A percentile compares a stretch with the other conserved stretches of the same genome.
Conservation (phyloP, 768 basidiomycete genomes). For the Cyathus striatus region DNA sequence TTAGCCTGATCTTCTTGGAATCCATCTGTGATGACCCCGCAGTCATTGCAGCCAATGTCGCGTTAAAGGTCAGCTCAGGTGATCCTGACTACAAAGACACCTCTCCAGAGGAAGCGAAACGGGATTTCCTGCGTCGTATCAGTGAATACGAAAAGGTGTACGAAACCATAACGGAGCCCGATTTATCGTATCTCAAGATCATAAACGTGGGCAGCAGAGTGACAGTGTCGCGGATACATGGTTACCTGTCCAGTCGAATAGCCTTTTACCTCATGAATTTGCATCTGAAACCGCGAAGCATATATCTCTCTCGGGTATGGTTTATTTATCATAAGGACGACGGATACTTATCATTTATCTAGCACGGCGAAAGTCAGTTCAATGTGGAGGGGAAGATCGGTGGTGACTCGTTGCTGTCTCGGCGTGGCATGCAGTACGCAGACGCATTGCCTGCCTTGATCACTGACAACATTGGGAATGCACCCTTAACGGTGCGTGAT, state of each 20-base stretch:
- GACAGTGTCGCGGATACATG: constrained; percentile 80
- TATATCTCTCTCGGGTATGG: constrained; percentile 88
- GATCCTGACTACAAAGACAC: constrained; percentile 97
- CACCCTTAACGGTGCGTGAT: constrained; percentile 68
- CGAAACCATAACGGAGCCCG: constrained; percentile 88
- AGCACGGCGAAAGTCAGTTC: constrained; percentile 98
- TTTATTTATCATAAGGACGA: neutral
- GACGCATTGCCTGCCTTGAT: constrained; percentile 82
- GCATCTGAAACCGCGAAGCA: constrained; percentile 93
- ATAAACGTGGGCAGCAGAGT: constrained; percentile 91
- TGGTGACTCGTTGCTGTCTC: constrained; percentile 89
- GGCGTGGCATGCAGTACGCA: constrained; percentile 82
- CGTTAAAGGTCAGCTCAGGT: constrained; percentile 91
- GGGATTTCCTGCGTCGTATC: constrained; percentile 89
- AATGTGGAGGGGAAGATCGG: constrained; percentile 97
- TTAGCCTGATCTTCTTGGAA: constrained; percentile 91
- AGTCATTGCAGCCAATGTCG: constrained; percentile 93
- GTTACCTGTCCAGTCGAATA: constrained; percentile 94
- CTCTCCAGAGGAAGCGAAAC: constrained; percentile 78
- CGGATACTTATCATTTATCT: constrained; percentile 5
- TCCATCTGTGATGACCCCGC: constrained; percentile 91
- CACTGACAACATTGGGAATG: constrained; percentile 86
- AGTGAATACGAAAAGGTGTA: constrained; percentile 93
- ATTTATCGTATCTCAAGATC: constrained; percentile 87
- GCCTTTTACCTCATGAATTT: constrained; percentile 99